Evolutionary conservation across 805 yeast species (phyloP), one percentile per base, ranked within the genome.

Genomic region (Torulaspora quercuum): DNA sequence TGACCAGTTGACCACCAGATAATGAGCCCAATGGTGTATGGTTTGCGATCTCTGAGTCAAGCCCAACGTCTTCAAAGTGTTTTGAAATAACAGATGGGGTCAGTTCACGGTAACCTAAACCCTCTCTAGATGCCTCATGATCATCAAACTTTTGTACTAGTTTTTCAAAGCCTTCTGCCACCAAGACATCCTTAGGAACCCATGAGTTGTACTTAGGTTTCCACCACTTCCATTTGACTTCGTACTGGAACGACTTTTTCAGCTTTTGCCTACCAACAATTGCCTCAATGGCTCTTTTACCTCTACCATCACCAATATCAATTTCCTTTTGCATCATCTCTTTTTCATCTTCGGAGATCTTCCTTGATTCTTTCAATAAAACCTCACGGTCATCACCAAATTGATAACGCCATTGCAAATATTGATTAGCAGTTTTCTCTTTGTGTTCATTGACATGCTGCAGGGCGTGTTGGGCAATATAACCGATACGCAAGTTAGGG

Each of bases 381-480:
- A 92, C 95, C 69, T 90, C 98, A 65, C 97, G 86, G 66, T 90
- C 98, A 60, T 92, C 97, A 63, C 98, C 98, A 53, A 89, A 85
- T 63, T 86, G 79, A 65, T 90, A 90, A 70, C 98, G 81, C 98
- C 98, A 90, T 70, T 92, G 97, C 62, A 90, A 73, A 64, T 90
- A 90, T 70, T 90, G 97, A 60, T 89, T 90, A 32, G 98, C 95
- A 10, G 97, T 90, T 70, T 88, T 88, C 64, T 90, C 98, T 68
- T 89, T 87, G 68, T 90, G 98, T 69, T 82, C 81, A 63, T 92
- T 95, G 42, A 90, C 97, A 59, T 90, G 97, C 66, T 88, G 95
- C 61, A 90, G 76, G 22, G 98, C 97, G 57, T 90, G 97, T 72
- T 90, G 98, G 13, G 97, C 97, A 70, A 90, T 92, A 70, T 90